Percentiles rank a stretch among this genome's conserved stretches.
Evolutionary conservation across 768 basidiomycete species (phyloP).

Genomic region (Gautieria morchelliformis): DNA sequence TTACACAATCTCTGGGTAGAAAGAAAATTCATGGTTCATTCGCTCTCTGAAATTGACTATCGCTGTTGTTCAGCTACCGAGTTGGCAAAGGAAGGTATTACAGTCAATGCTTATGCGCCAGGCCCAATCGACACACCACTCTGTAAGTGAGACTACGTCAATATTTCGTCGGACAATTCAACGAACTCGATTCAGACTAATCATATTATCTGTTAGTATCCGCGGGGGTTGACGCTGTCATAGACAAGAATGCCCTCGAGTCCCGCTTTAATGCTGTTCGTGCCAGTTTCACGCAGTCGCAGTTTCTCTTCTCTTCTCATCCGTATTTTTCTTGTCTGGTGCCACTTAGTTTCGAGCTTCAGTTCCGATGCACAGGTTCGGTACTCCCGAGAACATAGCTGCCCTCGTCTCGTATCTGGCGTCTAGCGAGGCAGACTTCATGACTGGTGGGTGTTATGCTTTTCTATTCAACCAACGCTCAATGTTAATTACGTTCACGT

Average conservation of each 20-base stretch:
- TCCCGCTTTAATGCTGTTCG: neutral
- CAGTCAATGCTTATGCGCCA: conserved; percentile 24
- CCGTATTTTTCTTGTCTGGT: neutral
- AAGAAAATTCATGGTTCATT: neutral
- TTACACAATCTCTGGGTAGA: conserved; percentile 24
- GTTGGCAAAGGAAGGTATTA: conserved; percentile 10
- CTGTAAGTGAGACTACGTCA: neutral
- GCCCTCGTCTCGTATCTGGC: conserved; percentile 3
- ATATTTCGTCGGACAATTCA: neutral
- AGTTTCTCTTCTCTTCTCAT: neutral
- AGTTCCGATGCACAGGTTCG: neutral
- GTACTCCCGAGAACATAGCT: conserved; percentile 3
- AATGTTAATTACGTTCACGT: neutral
- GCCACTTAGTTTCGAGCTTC: neutral
- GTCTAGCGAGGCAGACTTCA: conserved; percentile 6
- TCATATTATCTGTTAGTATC: neutral
- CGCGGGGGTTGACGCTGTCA: neutral
- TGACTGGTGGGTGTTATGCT: conserved; percentile 2
- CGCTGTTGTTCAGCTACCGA: neutral
- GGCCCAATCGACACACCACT: conserved; percentile 13
- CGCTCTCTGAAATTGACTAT: neutral
- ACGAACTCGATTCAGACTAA: neutral
- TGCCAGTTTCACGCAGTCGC: neutral
- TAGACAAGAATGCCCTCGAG: neutral
- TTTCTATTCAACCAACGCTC: neutral